Conservation (phyloP, 2,329 filamentous ascomycete species). For the Metarhizium humberi region DNA sequence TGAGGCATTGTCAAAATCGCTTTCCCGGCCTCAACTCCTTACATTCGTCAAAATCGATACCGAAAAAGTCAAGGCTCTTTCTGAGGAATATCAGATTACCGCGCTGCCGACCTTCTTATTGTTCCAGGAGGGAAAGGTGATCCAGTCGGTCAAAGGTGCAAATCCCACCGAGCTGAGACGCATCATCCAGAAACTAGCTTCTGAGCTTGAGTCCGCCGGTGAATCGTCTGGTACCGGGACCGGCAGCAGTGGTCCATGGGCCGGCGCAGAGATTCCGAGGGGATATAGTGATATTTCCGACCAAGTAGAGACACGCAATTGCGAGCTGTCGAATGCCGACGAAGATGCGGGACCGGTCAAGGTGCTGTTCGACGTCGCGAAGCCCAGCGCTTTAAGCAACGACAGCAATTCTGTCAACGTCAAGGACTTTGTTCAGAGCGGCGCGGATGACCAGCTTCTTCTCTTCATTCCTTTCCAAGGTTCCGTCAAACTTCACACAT, state of each 20-base stretch:
- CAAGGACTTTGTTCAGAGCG: conserved; percentile 89
- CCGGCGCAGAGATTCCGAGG: conserved; percentile 64
- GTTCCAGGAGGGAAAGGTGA: conserved; percentile 61
- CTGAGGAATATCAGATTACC: conserved; percentile 62
- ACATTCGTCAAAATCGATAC: conserved; percentile 84
- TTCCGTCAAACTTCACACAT: conserved; percentile 79
- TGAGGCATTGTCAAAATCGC: conserved; percentile 61
- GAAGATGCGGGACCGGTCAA: conserved; percentile 64
- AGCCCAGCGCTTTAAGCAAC: conserved; percentile 56
- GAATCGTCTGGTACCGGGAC: conserved; percentile 28
- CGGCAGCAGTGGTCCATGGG: conserved; percentile 48
- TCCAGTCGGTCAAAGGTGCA: conserved; percentile 64
- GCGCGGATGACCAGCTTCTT: conserved; percentile 94
- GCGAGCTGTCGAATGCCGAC: conserved; percentile 84
- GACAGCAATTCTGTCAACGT: conserved; percentile 39
- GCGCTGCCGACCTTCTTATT: conserved; percentile 88
- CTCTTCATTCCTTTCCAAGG: conserved; percentile 85
- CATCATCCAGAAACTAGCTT: conserved; percentile 60
- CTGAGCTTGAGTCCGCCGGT: conserved; percentile 53
- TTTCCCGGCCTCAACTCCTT: conserved; percentile 63
- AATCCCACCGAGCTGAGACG: conserved; percentile 61
- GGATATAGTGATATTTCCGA: conserved; percentile 79
- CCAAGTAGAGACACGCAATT: conserved; percentile 66
- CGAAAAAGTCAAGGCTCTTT: conserved; percentile 66
- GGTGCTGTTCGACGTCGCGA: conserved; percentile 59